phyloP scores from a whole-genome alignment of 2,329 filamentous ascomycete species.

The Pseudogymnoascus sp. region DNA sequence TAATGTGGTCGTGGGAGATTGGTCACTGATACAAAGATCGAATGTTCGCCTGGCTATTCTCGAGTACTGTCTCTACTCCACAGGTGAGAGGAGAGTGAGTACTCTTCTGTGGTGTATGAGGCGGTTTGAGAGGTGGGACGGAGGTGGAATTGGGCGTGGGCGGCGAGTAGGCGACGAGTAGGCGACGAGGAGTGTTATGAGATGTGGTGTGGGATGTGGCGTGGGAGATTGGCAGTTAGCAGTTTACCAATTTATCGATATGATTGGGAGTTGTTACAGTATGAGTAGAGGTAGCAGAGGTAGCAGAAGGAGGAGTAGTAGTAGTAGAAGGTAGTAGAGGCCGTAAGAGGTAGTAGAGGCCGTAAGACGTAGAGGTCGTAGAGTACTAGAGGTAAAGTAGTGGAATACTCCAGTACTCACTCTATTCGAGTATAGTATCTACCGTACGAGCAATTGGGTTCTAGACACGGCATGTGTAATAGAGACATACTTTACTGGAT shows the following conservation, averaged over 20 bases:
- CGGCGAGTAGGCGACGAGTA: too few species aligned
- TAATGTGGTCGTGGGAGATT: neutral
- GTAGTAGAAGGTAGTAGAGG: too few species aligned
- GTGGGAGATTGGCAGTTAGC: neutral
- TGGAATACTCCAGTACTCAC: too few species aligned
- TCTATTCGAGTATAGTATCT: too few species aligned
- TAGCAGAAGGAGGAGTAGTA: too few species aligned
- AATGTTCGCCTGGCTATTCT: neutral
- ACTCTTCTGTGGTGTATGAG: neutral
- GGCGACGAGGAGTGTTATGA: neutral
- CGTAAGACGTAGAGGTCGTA: too few species aligned
- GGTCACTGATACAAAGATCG: neutral
- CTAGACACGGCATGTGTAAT: slow-evolving; percentile 2
- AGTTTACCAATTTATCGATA: too few species aligned
- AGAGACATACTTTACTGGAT: too few species aligned
- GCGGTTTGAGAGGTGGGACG: neutral
- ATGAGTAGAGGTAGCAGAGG: too few species aligned
- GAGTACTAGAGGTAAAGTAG: too few species aligned
- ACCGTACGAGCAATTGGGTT: neutral
- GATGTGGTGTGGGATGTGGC: neutral
- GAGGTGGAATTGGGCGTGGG: neutral
- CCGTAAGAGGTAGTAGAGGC: too few species aligned
- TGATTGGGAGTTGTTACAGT: too few species aligned
- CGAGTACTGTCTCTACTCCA: neutral
- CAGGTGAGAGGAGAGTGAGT: neutral